A percentile compares a stretch with the other conserved stretches of the same genome.
These are phyloP conservation scores for Acacia pycnantha DNA, from an alignment of 331 rosid genomes.

Conservation along the genomic window DNA sequence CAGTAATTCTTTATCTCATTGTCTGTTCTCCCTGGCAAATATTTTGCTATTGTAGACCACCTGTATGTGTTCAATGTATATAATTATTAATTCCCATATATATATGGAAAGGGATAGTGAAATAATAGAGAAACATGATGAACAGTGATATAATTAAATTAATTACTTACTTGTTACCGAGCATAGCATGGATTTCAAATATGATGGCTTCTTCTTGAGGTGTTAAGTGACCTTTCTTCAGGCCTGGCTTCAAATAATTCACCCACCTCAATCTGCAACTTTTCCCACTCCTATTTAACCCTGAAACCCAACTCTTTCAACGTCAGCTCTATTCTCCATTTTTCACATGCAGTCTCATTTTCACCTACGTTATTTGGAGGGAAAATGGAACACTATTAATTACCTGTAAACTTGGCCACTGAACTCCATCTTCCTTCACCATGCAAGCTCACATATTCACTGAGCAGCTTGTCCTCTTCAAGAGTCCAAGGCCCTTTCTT, in stretches of 20 bases:
- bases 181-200: constrained; percentile 56
- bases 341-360: neutral
- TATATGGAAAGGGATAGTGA: too few relatives aligned
- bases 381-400: neutral
- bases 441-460: neutral
- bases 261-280: constrained; percentile 87
- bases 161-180: constrained; percentile 59
- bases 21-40: constrained; percentile 81
- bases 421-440: constrained; percentile 17
- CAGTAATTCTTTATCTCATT: constrained; percentile 76
- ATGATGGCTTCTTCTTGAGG: constrained; percentile 62
- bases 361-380: neutral
- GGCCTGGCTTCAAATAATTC: constrained; percentile 71
- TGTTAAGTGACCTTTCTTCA: constrained; percentile 64
- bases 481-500: constrained; percentile 19
- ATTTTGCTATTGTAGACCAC: constrained; percentile 81
- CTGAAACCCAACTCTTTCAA: constrained; percentile 31
- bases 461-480: neutral
- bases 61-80: constrained; percentile 16
- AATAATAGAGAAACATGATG: too few relatives aligned
- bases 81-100: neutral
- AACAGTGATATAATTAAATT: too few relatives aligned
- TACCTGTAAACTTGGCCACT: constrained; percentile 46
- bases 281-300: constrained; percentile 69
- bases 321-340: neutral